Conservation (phyloP, 805 yeast species). For the Yarrowia deformans region DNA sequence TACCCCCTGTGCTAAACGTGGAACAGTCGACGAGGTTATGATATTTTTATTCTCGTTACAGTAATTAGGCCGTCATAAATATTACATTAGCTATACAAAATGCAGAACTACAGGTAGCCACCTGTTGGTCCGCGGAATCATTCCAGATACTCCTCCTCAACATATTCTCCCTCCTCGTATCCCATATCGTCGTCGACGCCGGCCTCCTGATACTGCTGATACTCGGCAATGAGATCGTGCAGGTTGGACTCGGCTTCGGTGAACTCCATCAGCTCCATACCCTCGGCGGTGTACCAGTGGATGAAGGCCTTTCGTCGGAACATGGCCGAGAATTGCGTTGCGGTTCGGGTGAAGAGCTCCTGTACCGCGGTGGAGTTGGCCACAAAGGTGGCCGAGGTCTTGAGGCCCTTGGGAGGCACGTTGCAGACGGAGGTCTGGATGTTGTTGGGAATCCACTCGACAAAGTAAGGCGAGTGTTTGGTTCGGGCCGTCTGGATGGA, state of each 20-base stretch:
- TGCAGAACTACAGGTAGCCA: neutral
- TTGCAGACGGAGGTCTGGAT: constrained; percentile 95
- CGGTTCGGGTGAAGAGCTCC: constrained; percentile 88
- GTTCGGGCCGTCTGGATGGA: constrained; percentile 88
- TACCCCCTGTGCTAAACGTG: no score
- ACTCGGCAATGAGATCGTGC: constrained; percentile 88
- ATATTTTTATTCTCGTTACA: no score
- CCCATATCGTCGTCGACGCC: constrained; percentile 75
- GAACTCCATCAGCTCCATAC: constrained; percentile 96
- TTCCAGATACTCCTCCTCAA: constrained; percentile 24
- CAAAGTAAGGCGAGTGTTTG: constrained; percentile 81
- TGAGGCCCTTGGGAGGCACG: constrained; percentile 85
- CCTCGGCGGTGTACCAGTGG: constrained; percentile 96
- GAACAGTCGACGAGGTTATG: no score
- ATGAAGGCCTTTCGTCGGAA: constrained; percentile 92
- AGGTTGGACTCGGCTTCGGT: constrained; percentile 93
- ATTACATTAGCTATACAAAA: constrained; percentile 31
- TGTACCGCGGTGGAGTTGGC: constrained; percentile 96
- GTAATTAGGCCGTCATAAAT: constrained; percentile 11
- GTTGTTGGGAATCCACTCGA: constrained; percentile 97
- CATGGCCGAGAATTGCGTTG: constrained; percentile 92
- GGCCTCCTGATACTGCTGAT: constrained; percentile 64
- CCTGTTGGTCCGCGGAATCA: neutral
- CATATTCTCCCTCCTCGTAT: constrained; percentile 33
- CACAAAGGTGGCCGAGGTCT: constrained; percentile 90